Evolutionary conservation across 1,284 basidiomycete genomes (phyloP), one percentile per base, ranked within the genome.

Genomic region (Trichosporon asahii): DNA sequence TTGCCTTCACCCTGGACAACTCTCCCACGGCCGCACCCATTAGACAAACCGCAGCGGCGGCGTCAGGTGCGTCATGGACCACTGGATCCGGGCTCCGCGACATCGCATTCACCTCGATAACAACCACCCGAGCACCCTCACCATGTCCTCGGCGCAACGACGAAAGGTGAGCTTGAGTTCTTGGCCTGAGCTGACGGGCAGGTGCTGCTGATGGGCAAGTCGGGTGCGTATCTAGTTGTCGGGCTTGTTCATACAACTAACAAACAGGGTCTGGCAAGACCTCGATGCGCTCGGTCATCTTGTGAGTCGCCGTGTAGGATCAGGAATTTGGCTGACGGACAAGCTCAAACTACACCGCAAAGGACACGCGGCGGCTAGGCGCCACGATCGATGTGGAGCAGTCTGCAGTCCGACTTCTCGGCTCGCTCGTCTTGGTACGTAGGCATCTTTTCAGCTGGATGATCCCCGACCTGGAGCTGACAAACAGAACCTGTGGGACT

Each of bases 281-380:
- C 14, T 98, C 95, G 8, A 99, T 99, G 96, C 90, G 96, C 64
- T 95, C 95, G 29, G 91, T 99, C 83, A 98, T 99, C 79, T 99
- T 99, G 93, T 95, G 83, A 84, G 92, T 85, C 15, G 7, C 15
- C n/a, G n/a, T 46, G 15, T 8, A 55, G 8, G 31, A 44, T 40
- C 8, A 18, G 27, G 49, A 14, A 21, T 4, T 27, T 46, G 53
- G 35, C 35, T 75, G 53, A 71, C 37, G 23, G 7, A 9, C 12
- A 78, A 95, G 94, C 83, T 95, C 95, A 49, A 95, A 96, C 80
- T 95, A 96, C 78, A 92, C 93, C 21, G 94, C 96, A 2, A 91
- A 65, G 37, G 88, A 97, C 73, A 98, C 96, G 2, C 88, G 92
- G 46, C 89, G 95, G 18, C 87, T 99, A 18, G 95, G 95, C 27